Evolutionary conservation across 441 rosid genomes (phyloP).

Genomic region (Lagerstroemia fauriei): DNA sequence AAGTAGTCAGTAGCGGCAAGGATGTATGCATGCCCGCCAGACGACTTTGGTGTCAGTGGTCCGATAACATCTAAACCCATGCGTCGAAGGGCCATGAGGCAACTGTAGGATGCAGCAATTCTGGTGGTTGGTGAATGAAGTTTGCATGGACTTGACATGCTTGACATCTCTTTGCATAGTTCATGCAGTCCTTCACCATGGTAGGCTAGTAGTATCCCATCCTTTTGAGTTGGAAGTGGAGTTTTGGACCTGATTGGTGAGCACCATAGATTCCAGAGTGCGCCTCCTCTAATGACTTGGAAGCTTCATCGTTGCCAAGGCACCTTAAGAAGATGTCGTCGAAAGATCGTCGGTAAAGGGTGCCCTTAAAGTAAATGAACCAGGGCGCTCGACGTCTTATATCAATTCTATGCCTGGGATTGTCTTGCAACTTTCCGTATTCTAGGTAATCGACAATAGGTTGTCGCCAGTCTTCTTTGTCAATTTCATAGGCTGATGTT

Average conservation of each 20-base stretch:
- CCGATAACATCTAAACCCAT: constrained; percentile 14
- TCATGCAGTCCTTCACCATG: constrained; percentile 5
- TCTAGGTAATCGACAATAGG: too few relatives aligned
- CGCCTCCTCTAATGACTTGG: too few relatives aligned
- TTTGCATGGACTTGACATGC: constrained; percentile 1
- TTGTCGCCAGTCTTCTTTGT: too few relatives aligned
- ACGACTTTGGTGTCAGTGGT: neutral
- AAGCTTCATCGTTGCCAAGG: too few relatives aligned
- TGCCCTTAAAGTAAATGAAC: too few relatives aligned
- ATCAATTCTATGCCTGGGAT: too few relatives aligned
- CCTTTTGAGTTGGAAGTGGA: neutral
- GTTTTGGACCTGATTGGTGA: neutral
- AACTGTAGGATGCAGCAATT: neutral
- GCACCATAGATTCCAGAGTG: too few relatives aligned
- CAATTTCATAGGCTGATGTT: too few relatives aligned
- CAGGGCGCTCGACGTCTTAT: too few relatives aligned
- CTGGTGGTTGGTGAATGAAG: neutral
- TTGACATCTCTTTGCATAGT: neutral
- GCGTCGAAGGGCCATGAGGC: constrained; percentile 4
- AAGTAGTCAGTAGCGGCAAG: constrained; percentile 1
- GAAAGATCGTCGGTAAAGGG: too few relatives aligned
- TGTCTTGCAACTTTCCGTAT: too few relatives aligned
- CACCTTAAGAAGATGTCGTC: too few relatives aligned
- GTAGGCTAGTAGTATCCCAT: constrained; percentile 20
- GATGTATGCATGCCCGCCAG: neutral